Base-by-base conservation (phyloP, 441 rosid species). In the Gossypium lobatum region DNA sequence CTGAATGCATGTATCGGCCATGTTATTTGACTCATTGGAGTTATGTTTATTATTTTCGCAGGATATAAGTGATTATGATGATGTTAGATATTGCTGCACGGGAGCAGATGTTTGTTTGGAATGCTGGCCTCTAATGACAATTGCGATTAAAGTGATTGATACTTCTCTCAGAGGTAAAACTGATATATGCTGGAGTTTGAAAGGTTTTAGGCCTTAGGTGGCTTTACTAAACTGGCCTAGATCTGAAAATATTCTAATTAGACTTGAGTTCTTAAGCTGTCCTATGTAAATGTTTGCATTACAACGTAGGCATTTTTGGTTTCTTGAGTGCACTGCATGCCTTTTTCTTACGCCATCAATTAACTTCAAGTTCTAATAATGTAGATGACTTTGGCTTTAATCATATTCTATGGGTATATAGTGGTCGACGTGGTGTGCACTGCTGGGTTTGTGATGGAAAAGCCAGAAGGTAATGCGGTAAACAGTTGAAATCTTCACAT, bases 391-490 rank as follows among this genome's bases (percentile, higher is more conserved):
- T 92, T 83, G 97, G 98, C 78, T 91, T 94, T 81, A 83, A 76
- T 76, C 95, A 94, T 76, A 86, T 93, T 45, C 96, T 95, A 64
- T 93, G 98, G 97, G 98, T 88, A 70, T 95, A 81, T 73, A 95
- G 98, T 66, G 99, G 99, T n/a, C 89, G 97, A 0, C 96, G 93
- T 81, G 98, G 99, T 74, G 98, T 95, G 76, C 99, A 95, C 72
- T 95, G 96, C 80, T 95, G 98, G 99, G 99, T 95, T 80, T 95
- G 96, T 84, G 97, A 95, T 83, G 87, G 87, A 57, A 95, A 86
- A 88, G 98, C 98, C 58, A 90, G 96, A 81, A 89, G 97, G 99
- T 91, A 73, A 74, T 75, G 52, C 65, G 18, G 9, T 50, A 73
- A 57, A 45, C 25, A 20, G 46, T 69, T 64, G 63, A 34, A 50